phyloP scores from a whole-genome alignment of 805 yeast genomes.

The Lipomyces starkeyi region DNA sequence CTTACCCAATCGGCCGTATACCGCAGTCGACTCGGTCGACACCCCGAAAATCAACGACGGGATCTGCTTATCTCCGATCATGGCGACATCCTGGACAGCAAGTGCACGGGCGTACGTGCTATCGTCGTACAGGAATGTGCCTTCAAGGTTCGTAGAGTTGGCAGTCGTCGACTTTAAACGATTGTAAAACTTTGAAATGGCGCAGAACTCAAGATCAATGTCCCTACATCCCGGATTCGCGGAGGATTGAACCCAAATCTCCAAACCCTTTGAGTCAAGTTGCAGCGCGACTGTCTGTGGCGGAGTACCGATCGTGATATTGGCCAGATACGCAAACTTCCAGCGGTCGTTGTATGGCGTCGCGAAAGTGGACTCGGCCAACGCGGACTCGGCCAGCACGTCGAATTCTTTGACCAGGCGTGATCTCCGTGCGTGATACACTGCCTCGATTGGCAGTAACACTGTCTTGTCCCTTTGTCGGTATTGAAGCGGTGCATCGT shows the following conservation, averaged over 20 bases:
- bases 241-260: constrained; percentile 59
- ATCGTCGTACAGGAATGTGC: constrained; percentile 53
- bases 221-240: constrained; percentile 16
- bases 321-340: constrained; percentile 40
- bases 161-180: constrained; percentile 3
- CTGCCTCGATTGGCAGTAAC: not conserved
- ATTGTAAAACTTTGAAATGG: constrained; percentile 17
- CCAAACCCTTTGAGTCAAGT: constrained; percentile 77
- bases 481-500: not conserved
- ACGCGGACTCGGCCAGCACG: not conserved
- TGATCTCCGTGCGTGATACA: not conserved
- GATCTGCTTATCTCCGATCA: not conserved
- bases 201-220: constrained; percentile 14
- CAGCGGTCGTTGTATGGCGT: constrained; percentile 22
- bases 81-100: constrained; percentile 65
- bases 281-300: constrained; percentile 58
- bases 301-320: constrained; percentile 59
- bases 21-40: constrained; percentile 19
- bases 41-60: constrained; percentile 20
- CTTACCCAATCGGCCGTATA: constrained; percentile 26
- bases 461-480: not conserved
- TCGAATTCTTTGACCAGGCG: not conserved
- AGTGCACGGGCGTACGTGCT: constrained; percentile 55
- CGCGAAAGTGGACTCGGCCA: not conserved
- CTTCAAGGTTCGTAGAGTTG: constrained; percentile 24